Percentiles rank a stretch among this genome's conserved stretches.
Conservation (phyloP, 129 eudicot genomes). For the Flaveria bidentis region DNA sequence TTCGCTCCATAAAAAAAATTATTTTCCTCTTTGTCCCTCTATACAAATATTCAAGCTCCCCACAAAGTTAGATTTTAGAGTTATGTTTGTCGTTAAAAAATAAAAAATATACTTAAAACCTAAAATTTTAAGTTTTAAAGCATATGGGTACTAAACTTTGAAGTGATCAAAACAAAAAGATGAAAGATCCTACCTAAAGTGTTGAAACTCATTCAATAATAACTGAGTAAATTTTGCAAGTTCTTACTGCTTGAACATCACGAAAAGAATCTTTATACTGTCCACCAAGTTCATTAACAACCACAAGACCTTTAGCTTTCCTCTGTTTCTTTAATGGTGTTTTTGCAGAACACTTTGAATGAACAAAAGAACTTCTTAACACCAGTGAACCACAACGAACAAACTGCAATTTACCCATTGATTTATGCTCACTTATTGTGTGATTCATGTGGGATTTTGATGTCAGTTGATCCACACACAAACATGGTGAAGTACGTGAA, state of each 20-base stretch:
- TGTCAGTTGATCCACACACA: constrained; percentile 16
- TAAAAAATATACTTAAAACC: too few species aligned
- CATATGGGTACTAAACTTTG: not conserved
- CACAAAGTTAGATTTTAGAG: too few species aligned
- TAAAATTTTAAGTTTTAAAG: not conserved
- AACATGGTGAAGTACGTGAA: constrained; percentile 9
- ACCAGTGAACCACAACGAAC: constrained; percentile 46
- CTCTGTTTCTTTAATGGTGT: constrained; percentile 50
- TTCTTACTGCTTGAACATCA: constrained; percentile 76
- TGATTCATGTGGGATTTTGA: constrained; percentile 44
- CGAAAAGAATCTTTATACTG: constrained; percentile 84
- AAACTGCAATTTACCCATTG: constrained; percentile 41
- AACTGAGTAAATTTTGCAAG: not conserved
- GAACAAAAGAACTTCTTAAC: constrained; percentile 57
- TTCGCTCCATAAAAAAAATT: too few species aligned
- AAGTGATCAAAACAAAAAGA: not conserved
- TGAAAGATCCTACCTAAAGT: too few species aligned
- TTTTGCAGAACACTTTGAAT: constrained; percentile 39
- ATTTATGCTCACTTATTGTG: constrained; percentile 45
- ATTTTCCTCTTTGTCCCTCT: too few species aligned
- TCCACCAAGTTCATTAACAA: constrained; percentile 72
- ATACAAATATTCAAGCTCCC: too few species aligned
- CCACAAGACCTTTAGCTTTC: constrained; percentile 52
- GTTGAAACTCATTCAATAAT: too few species aligned
- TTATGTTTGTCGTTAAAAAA: too few species aligned